These are phyloP conservation scores for Pseudopyrenochaeta lycopersici DNA, from an alignment of 2,329 filamentous ascomycete species.

Conservation along the genomic window DNA sequence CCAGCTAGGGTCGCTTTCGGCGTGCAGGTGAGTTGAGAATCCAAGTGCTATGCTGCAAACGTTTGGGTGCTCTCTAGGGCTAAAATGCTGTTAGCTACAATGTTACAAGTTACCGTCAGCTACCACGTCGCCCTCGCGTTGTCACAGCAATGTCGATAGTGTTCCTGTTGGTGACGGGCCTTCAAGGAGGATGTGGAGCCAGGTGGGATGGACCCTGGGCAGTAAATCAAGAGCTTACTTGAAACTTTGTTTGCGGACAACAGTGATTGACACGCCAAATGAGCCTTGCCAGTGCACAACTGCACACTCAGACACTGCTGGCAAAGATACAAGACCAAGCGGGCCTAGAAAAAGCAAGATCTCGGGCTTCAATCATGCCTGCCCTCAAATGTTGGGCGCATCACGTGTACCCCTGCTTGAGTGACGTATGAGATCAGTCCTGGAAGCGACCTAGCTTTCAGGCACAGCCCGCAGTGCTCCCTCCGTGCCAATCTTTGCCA, in stretches of 20 bases:
- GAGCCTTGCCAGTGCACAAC: neutral
- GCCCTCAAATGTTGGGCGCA: neutral
- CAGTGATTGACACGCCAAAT: neutral
- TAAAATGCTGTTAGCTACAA: neutral
- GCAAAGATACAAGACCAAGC: neutral
- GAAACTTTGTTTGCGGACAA: neutral
- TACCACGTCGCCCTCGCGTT: constrained; percentile 4
- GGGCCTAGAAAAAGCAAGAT: constrained; percentile 1
- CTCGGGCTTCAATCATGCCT: neutral
- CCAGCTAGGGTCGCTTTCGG: neutral
- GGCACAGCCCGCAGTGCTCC: constrained; percentile 5
- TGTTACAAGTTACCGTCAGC: too few relatives aligned
- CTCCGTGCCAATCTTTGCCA: constrained; percentile 7
- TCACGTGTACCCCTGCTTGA: constrained; percentile 4
- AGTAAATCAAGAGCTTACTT: neutral
- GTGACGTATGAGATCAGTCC: neutral
- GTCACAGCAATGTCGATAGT: constrained; percentile 16
- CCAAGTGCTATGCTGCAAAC: too few relatives aligned
- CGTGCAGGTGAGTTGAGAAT: too few relatives aligned
- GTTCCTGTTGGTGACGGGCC: constrained; percentile 9
- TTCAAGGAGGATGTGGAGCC: constrained; percentile 4
- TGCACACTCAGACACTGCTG: neutral
- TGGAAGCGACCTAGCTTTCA: constrained; percentile 8
- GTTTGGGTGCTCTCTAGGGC: too few relatives aligned
- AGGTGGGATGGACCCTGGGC: constrained; percentile 21